These are phyloP conservation scores for Rhodotorula sp. DNA, from an alignment of 1,284 basidiomycete genomes.

Conservation along the genomic window DNA sequence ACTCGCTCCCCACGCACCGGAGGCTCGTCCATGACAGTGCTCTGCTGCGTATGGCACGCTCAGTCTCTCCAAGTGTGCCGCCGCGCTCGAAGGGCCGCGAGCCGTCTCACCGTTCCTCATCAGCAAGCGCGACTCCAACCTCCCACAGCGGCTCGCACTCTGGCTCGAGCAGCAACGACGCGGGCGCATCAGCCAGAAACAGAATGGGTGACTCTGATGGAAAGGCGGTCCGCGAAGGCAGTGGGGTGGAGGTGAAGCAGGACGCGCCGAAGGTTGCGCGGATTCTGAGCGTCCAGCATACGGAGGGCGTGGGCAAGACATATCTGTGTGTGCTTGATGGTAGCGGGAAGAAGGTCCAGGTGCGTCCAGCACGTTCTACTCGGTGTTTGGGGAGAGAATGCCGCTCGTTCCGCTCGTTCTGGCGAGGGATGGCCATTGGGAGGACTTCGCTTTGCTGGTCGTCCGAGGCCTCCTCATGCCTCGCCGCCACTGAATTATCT, in stretches of 20 bases:
- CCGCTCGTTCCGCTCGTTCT: background rate
- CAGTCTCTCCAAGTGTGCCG: background rate
- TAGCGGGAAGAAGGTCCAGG: constrained; percentile 11
- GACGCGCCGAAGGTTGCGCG: background rate
- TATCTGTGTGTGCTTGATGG: background rate
- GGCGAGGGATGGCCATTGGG: background rate
- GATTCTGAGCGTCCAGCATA: constrained; percentile 1
- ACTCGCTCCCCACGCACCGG: background rate
- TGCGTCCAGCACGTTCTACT: background rate
- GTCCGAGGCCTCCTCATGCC: background rate
- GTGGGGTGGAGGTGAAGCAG: background rate
- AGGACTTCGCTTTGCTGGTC: background rate
- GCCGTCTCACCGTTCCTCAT: background rate
- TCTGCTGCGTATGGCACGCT: background rate
- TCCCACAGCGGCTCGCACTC: background rate
- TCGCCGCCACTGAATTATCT: too few species aligned
- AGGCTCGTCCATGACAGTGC: too few species aligned
- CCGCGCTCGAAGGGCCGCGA: background rate
- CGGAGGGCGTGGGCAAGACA: background rate
- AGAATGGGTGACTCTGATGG: background rate
- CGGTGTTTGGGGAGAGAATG: background rate
- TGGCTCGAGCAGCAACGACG: background rate
- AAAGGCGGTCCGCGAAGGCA: background rate
- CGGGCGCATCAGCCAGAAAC: too few species aligned
- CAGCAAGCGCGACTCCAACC: background rate